Evolutionary conservation across 2,329 filamentous ascomycete genomes (phyloP), one percentile per base, ranked within the genome.

Genomic region (Aspergillus hortae): DNA sequence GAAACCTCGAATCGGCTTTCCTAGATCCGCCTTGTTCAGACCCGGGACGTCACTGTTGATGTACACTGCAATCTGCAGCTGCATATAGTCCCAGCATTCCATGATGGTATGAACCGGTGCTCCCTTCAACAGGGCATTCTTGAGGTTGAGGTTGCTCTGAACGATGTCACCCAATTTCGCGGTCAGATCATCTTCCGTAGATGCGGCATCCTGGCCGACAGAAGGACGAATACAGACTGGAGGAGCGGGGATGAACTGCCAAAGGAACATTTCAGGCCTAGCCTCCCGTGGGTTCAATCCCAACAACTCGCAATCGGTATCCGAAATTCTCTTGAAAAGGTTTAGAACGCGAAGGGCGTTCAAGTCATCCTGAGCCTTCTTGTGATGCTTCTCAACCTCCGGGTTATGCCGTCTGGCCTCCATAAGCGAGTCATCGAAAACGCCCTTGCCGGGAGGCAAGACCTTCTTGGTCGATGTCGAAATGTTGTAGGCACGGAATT

Each of bases 81-180:
- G 92, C 55, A 99, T 77, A 64, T 92, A 97, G 67, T 99, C 94
- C 94, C 94, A 99, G 63, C 96, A 91, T 68, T 99, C 94, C 86
- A 97, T 95, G 51, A 97, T 89, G 1, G 90, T 95, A 59, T 88
- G 84, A 2, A 99, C 81, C 0, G 90, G 85, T 12, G 92, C 89
- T 9, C 92, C 92, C 60, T 90, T 91, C 55, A 87, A 81, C 14
- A 97, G 72, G 0, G 90, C 90, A 19, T 89, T 88, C 46, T 88
- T 86, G 56, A 99, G 90, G 61, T 95, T 84, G 49, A 88, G 88
- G 66, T 92, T 96, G 57, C 95, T 90, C 63, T 95, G 90, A 9
- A 96, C 87, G 58, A 99, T 97, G 67, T 99, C 92, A 27, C 91
- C 89, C n/a, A 99, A 82, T 69, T 97, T 96, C 48, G 92, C 92